Evolutionary conservation across 257 asterid species (phyloP), one percentile per base, ranked within the genome.

Genomic region (Linaria vulgaris): DNA sequence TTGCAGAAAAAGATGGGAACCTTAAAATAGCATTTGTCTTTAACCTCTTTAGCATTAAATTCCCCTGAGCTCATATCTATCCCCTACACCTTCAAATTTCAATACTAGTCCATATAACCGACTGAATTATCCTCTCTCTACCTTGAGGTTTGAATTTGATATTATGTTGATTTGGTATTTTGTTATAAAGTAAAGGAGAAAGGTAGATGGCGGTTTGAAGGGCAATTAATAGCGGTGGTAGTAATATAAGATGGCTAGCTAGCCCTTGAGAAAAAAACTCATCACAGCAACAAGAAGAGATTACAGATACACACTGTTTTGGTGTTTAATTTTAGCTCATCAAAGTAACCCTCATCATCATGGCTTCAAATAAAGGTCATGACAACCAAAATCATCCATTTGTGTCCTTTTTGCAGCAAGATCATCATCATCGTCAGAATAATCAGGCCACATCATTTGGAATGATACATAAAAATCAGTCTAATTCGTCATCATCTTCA

Each of bases 391-490:
- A 34, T 34, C 46, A 24, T 44, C 19, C 30, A 34, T 7, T 34
- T 4, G 10, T 27, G 20, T 63, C 43, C 17, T 12, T 12, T 45
- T 47, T 34, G 10, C 66, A 68, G 20, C 63, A 74, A 34, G 9
- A 34, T 4, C 9, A 10, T 13, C 64, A 59, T 59, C 64, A 61
- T 20, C 72, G 54, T 54, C 55, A 68, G 0, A 74, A 79, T 54
- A 75, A 81, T 71, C 94, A 85, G 74, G n/a, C n/a, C n/a, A 87
- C 83, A 22, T 78, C 95, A 3, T 85, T 87, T 49, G 90, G 82
- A 56, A 80, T 81, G 89, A 81, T 76, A 76, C 95, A 71, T n/a
- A n/a, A n/a, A n/a, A n/a, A n/a, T n/a, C n/a, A n/a, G 9, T 48
- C 80, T 0, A n/a, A n/a, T n/a, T 70, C 94, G 1, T 77, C 91